phyloP scores from a whole-genome alignment of 1,284 basidiomycete species.

The Ustilago curta region DNA sequence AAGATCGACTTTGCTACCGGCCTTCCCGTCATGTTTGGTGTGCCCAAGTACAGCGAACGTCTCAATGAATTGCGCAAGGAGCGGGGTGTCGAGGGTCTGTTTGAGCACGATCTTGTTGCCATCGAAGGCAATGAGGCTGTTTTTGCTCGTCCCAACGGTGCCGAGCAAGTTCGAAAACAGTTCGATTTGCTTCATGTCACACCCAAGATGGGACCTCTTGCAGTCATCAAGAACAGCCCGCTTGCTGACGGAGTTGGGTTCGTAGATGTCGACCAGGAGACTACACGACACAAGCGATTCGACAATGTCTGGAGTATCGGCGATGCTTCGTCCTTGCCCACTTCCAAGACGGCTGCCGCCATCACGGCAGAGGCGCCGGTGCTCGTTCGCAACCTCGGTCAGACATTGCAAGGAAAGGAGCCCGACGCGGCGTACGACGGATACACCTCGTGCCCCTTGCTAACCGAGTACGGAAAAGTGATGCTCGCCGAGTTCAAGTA shows the following conservation, averaged over 20 bases:
- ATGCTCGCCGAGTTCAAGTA: slow-evolving; percentile 89
- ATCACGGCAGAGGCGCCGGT: slow-evolving; percentile 93
- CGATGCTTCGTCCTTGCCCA: slow-evolving; percentile 89
- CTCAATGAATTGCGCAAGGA: slow-evolving; percentile 81
- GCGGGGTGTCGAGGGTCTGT: slow-evolving; percentile 82
- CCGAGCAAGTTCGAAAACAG: slow-evolving; percentile 74
- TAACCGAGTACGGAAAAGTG: slow-evolving; percentile 86
- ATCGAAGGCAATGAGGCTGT: slow-evolving; percentile 79
- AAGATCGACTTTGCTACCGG: slow-evolving; percentile 89
- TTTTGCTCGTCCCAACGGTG: slow-evolving; percentile 72
- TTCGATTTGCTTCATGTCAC: slow-evolving; percentile 89
- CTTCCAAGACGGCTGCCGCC: slow-evolving; percentile 95
- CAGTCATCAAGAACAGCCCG: slow-evolving; percentile 78
- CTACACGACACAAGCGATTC: slow-evolving; percentile 83
- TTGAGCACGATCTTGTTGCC: slow-evolving; percentile 85
- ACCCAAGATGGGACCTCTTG: slow-evolving; percentile 89
- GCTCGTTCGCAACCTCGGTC: slow-evolving; percentile 82
- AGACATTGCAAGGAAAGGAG: slow-evolving; percentile 46
- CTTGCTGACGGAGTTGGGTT: slow-evolving; percentile 74
- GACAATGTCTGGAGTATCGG: slow-evolving; percentile 89
- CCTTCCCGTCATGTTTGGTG: slow-evolving; percentile 86
- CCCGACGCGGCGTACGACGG: slow-evolving; percentile 63
- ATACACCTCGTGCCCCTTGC: slow-evolving; percentile 66
- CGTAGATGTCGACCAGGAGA: slow-evolving; percentile 83
- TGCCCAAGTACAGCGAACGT: slow-evolving; percentile 86